phyloP scores from a whole-genome alignment of 2,329 filamentous ascomycete genomes.

The Penicillium occitanis region DNA sequence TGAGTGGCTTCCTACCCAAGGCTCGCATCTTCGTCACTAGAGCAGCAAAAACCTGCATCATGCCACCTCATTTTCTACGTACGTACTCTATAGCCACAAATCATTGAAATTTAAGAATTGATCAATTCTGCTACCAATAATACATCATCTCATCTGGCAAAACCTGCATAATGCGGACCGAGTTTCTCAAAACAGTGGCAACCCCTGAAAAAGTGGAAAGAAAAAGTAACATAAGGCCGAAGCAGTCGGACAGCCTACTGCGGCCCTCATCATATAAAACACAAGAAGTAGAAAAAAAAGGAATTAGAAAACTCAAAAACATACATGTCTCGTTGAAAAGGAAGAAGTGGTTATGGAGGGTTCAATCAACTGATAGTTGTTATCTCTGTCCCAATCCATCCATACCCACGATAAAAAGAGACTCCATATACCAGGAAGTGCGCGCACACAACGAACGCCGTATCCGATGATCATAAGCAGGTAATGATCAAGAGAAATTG shows the following conservation, averaged over 20 bases:
- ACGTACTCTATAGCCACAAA: too few relatives aligned
- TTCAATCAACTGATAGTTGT: background rate
- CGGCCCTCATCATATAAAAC: conserved; percentile 1
- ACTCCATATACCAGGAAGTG: conserved; percentile 12
- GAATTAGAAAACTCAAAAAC: background rate
- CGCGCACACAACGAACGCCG: conserved; percentile 12
- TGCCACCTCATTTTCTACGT: too few relatives aligned
- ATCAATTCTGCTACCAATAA: conserved; percentile 9
- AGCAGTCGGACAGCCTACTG: background rate
- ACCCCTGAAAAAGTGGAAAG: background rate
- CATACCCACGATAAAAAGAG: background rate
- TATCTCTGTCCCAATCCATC: too few relatives aligned
- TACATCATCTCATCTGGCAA: conserved; percentile 18
- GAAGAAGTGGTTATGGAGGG: background rate
- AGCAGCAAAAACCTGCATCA: too few relatives aligned
- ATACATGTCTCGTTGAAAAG: conserved; percentile 1
- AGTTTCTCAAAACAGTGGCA: conserved; percentile 11
- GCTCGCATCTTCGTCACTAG: too few relatives aligned
- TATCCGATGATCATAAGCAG: conserved; percentile 12
- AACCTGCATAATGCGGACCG: conserved; percentile 1
- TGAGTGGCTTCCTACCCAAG: too few relatives aligned
- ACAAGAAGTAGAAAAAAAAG: conserved; percentile 7
- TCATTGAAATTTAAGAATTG: too few relatives aligned
- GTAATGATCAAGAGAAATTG: background rate
- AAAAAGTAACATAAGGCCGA: background rate